Conservation (phyloP, 306 rosid genomes). For the Lathyrus aphaca region DNA sequence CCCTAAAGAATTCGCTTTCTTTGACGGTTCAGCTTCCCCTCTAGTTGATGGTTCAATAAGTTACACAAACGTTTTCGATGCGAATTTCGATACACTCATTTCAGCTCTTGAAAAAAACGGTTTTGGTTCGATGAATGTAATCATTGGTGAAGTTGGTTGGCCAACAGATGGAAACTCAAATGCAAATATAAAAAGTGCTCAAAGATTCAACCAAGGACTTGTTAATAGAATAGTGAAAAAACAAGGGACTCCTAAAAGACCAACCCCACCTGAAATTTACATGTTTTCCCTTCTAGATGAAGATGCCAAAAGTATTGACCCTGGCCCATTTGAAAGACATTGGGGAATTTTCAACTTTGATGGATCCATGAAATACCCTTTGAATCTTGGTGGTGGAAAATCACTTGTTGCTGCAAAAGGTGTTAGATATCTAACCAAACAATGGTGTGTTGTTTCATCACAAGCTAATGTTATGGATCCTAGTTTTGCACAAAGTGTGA, state of each 20-base stretch:
- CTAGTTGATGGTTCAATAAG: constrained; percentile 78
- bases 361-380: constrained; percentile 67
- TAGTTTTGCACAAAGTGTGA: constrained; percentile 47
- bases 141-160: constrained; percentile 95
- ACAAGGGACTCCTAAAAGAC: constrained; percentile 76
- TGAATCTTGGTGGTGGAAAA: constrained; percentile 59
- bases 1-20: constrained; percentile 89
- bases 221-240: constrained; percentile 48
- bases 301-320: constrained; percentile 74
- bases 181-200: constrained; percentile 63
- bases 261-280: constrained; percentile 68
- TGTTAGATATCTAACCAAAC: constrained; percentile 61
- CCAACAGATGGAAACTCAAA: constrained; percentile 80
- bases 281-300: constrained; percentile 77
- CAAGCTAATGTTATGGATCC: constrained; percentile 61
- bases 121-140: constrained; percentile 69
- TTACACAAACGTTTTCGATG: constrained; percentile 88
- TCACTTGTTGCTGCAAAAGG: constrained; percentile 71
- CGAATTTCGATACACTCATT: constrained; percentile 87
- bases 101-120: constrained; percentile 85
- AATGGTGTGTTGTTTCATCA: constrained; percentile 85
- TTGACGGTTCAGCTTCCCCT: constrained; percentile 72
- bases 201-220: constrained; percentile 86
- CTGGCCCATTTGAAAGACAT: constrained; percentile 91
- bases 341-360: constrained; percentile 90